These are phyloP conservation scores for Vaccinium vitisidaea DNA, from an alignment of 148 eudicot species.

Conservation along the genomic window DNA sequence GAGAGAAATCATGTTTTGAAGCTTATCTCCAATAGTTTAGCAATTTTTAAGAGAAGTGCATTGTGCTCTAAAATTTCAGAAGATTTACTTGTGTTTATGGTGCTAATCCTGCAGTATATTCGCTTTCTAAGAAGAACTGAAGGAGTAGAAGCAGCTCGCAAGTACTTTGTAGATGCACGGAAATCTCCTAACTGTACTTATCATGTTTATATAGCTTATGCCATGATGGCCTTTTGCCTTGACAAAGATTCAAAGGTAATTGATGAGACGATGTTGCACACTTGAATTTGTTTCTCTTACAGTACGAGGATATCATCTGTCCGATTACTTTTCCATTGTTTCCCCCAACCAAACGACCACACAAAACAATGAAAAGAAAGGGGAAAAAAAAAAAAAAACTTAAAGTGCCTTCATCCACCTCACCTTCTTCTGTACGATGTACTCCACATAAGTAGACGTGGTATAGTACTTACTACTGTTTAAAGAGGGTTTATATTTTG, in stretches of 20 bases:
- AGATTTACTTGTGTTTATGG: conserved; percentile 18
- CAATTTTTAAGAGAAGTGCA: background rate
- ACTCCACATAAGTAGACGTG: background rate
- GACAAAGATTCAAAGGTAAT: conserved; percentile 96
- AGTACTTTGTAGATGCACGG: conserved; percentile 82
- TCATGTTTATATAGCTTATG: conserved; percentile 95
- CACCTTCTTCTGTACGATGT: background rate
- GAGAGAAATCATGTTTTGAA: conserved; percentile 7
- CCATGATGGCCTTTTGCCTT: conserved; percentile 93
- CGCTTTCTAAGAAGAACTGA: conserved; percentile 97
- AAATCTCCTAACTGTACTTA: conserved; percentile 93
- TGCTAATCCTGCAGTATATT: conserved; percentile 66
- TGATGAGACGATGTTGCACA: background rate
- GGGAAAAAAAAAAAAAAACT: background rate
- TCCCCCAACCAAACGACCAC: background rate
- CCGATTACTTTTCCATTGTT: background rate
- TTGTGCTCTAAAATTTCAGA: background rate
- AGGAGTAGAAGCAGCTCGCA: conserved; percentile 96
- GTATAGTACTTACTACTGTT: background rate
- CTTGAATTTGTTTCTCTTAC: background rate
- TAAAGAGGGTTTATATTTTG: background rate
- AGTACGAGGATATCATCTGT: conserved; percentile 2
- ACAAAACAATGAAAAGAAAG: background rate
- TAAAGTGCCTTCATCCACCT: background rate
- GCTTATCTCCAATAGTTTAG: background rate